Conservation (phyloP, 2,329 filamentous ascomycete species). For the Aspergillus floridensis region DNA sequence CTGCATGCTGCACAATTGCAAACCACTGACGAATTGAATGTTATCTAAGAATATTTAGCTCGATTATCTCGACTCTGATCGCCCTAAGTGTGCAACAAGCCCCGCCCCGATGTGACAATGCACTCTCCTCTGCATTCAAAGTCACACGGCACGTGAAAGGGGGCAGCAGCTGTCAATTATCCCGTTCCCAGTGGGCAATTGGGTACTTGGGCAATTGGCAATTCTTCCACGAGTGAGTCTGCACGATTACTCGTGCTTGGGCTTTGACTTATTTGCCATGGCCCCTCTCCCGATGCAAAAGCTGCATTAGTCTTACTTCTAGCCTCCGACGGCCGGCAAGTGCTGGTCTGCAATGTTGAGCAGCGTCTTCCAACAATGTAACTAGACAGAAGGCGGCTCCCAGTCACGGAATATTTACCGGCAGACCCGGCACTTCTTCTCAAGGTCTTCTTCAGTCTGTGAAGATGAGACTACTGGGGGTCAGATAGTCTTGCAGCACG, state of each 20-base stretch:
- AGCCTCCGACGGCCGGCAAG: background rate
- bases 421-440: background rate
- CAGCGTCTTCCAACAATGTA: background rate
- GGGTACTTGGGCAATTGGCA: too few relatives aligned
- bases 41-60: background rate
- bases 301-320: background rate
- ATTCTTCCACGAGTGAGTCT: slow-evolving; percentile 3
- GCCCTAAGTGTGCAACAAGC: background rate
- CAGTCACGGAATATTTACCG: background rate
- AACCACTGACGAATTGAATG: background rate
- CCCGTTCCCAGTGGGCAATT: background rate
- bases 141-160: slow-evolving; percentile 5
- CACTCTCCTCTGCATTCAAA: background rate
- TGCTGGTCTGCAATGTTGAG: background rate
- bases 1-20: background rate
- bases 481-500: background rate
- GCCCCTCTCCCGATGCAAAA: background rate
- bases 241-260: background rate
- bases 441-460: background rate
- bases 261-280: background rate
- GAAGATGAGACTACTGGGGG: background rate
- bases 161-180: background rate
- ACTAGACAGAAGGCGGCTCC: background rate
- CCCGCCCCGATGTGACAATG: slow-evolving; percentile 6
- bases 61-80: background rate